A percentile compares a stretch with the other conserved stretches of the same genome.
Evolutionary conservation across 225 moss, liverwort and hornwort species (phyloP).

Genomic region (Pleurozium schreberi): DNA sequence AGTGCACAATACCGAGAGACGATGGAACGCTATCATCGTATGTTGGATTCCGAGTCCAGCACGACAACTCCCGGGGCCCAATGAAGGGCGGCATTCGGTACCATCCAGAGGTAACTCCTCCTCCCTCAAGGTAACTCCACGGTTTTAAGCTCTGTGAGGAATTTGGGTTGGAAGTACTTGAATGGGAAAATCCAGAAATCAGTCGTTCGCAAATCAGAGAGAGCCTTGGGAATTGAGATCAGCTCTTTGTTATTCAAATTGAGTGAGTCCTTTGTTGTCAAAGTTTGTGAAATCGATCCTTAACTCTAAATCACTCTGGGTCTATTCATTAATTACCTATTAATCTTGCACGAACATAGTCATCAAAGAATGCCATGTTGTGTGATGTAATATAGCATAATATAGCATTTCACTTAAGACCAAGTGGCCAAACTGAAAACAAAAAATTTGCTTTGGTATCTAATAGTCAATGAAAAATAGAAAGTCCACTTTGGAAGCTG

Average conservation of each 20-base stretch:
- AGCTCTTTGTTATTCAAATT: background rate
- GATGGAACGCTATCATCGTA: constrained; percentile 76
- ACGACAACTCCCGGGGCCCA: constrained; percentile 85
- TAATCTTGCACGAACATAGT: background rate
- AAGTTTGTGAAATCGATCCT: background rate
- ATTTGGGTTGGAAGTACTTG: constrained; percentile 53
- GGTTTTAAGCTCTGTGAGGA: background rate
- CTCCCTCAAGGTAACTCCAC: background rate
- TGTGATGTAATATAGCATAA: too few relatives aligned
- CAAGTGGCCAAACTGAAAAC: background rate
- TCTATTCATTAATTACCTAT: background rate
- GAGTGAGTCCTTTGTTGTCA: background rate
- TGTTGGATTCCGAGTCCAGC: constrained; percentile 91
- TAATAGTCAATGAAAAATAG: too few relatives aligned
- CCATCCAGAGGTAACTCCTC: constrained; percentile 60
- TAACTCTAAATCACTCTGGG: background rate
- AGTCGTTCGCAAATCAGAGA: background rate
- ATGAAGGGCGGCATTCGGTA: constrained; percentile 99
- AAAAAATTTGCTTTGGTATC: background rate
- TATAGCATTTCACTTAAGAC: background rate
- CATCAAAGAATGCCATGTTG: background rate
- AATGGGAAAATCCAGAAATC: background rate
- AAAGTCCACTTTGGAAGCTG: background rate
- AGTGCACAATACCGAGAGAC: constrained; percentile 95
- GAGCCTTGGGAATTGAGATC: background rate